phyloP scores from a whole-genome alignment of 106 monocot genomes.

The Xerophyta viscosa region DNA sequence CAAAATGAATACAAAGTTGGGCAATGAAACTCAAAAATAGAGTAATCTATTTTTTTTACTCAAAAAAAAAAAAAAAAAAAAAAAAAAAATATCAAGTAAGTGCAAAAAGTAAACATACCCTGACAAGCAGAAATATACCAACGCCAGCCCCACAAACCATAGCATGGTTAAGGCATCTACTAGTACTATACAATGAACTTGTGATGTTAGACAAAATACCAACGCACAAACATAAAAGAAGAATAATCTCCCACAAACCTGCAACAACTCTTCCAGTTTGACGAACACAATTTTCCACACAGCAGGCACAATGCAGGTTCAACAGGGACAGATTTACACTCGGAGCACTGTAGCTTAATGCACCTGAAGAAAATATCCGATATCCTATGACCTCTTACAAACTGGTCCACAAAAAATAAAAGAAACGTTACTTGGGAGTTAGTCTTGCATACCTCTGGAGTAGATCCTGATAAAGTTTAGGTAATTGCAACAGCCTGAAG shows the following conservation, averaged over 20 bases:
- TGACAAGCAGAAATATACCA: conserved; percentile 78
- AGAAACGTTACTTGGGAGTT: no score
- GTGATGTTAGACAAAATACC: not conserved
- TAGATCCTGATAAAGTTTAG: conserved; percentile 74
- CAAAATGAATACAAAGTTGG: not conserved
- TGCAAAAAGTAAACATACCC: conserved; percentile 32
- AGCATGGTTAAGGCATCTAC: conserved; percentile 72
- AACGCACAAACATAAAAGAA: no score
- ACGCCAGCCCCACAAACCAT: conserved; percentile 75
- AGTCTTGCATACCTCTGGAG: conserved; percentile 52
- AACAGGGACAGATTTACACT: conserved; percentile 47
- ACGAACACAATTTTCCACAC: conserved; percentile 78
- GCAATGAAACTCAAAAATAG: no score
- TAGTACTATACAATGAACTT: conserved; percentile 23
- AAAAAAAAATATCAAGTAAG: no score
- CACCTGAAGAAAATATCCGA: conserved; percentile 37
- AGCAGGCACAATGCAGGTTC: conserved; percentile 84
- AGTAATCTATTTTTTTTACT: no score
- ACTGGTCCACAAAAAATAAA: not conserved
- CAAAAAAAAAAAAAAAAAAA: no score
- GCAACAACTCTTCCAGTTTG: conserved; percentile 64
- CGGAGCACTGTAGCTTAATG: conserved; percentile 48
- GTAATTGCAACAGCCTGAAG: conserved; percentile 73
- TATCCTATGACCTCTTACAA: not conserved
- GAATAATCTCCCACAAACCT: no score